A percentile compares a stretch with the other conserved stretches of the same genome.
phyloP scores from a whole-genome alignment of 768 basidiomycete species.

The Boletus reticulatus region DNA sequence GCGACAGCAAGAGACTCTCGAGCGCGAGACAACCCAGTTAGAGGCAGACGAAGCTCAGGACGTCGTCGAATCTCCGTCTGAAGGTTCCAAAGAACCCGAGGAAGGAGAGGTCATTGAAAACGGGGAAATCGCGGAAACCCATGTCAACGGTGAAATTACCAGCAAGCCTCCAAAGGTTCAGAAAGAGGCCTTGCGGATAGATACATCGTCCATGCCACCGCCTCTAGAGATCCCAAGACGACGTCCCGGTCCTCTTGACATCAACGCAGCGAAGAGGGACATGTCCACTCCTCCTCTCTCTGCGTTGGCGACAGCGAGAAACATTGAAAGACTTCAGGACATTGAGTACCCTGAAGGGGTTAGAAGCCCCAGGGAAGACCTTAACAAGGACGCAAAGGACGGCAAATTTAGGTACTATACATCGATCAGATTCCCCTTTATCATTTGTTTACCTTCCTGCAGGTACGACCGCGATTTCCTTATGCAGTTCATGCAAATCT shows the following conservation, averaged over 20 bases:
- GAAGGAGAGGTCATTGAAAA: conserved; percentile 36
- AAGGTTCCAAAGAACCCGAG: conserved; percentile 47
- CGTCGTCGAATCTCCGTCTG: conserved; percentile 35
- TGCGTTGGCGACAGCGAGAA: conserved; percentile 76
- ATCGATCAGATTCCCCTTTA: background rate
- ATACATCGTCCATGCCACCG: conserved; percentile 48
- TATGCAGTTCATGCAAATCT: conserved; percentile 92
- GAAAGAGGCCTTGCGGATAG: conserved; percentile 64
- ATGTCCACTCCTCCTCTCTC: conserved; percentile 39
- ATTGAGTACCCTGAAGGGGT: conserved; percentile 83
- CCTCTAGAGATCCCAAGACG: conserved; percentile 39
- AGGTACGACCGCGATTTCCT: conserved; percentile 98
- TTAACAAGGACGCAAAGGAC: conserved; percentile 79
- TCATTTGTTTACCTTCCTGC: conserved; percentile 6
- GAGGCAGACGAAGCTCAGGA: conserved; percentile 38
- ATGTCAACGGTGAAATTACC: conserved; percentile 36
- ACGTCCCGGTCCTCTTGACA: conserved; percentile 74
- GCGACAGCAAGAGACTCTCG: conserved; percentile 21
- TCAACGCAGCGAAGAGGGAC: conserved; percentile 50
- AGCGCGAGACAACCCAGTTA: conserved; percentile 26
- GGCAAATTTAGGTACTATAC: conserved; percentile 81
- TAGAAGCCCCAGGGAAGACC: conserved; percentile 76
- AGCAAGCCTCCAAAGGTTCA: conserved; percentile 36
- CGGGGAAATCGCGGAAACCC: conserved; percentile 28
- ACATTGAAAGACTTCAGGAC: conserved; percentile 77